Conservation (phyloP, 805 yeast species). For the Metschnikowia kofuensis region DNA sequence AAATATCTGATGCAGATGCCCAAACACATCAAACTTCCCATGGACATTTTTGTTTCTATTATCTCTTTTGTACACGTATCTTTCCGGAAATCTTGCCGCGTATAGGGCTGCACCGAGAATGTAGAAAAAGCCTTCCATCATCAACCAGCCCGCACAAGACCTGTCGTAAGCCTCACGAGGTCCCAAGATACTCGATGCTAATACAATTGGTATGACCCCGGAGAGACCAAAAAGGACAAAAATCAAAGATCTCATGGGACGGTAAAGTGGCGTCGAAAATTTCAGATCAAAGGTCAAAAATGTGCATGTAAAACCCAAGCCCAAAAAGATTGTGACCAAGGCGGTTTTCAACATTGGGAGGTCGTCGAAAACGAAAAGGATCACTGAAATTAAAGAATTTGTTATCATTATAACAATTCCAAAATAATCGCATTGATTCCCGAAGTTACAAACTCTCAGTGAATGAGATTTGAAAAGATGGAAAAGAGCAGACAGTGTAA, state of each 20-base stretch:
- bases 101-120: conserved; percentile 77
- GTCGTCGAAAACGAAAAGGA: conserved; percentile 46
- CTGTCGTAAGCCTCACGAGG: conserved; percentile 44
- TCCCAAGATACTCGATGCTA: conserved; percentile 53
- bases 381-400: conserved; percentile 27
- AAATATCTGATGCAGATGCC: conserved; percentile 84
- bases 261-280: conserved; percentile 68
- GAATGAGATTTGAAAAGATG: conserved; percentile 72
- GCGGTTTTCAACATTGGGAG: conserved; percentile 27
- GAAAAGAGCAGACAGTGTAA: conserved; percentile 62
- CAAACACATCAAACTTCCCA: conserved; percentile 58
- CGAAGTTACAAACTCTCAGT: conserved; percentile 46
- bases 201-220: conserved; percentile 66
- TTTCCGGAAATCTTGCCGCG: conserved; percentile 78
- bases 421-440: conserved; percentile 71
- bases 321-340: conserved; percentile 47
- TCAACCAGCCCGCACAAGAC: conserved; percentile 58
- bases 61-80: conserved; percentile 34
- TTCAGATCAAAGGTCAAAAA: conserved; percentile 59
- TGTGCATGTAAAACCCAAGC: conserved; percentile 61
- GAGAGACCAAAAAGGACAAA: conserved; percentile 80
- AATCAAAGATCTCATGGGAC: conserved; percentile 74
- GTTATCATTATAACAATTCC: conserved; percentile 71
- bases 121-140: conserved; percentile 70
- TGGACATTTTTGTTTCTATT: conserved; percentile 15